phyloP scores from a whole-genome alignment of 2,329 filamentous ascomycete genomes.

The Aspergillus luchuensis region DNA sequence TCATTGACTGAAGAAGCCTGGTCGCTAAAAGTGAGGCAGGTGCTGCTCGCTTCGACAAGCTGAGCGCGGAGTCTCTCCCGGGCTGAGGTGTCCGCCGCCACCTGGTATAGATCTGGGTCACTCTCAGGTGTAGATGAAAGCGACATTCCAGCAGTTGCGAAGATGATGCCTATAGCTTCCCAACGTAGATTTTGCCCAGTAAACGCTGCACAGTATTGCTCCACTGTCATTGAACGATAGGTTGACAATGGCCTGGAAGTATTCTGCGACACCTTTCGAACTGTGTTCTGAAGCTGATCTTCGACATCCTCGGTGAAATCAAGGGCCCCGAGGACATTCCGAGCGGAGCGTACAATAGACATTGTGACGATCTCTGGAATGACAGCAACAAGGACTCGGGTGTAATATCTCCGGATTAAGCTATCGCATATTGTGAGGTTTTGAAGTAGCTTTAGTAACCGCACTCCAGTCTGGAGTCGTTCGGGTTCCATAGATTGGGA shows the following conservation, averaged over 20 bases:
- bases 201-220: slow-evolving; percentile 35
- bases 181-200: slow-evolving; percentile 40
- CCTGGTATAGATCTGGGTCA: slow-evolving; percentile 32
- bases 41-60: slow-evolving; percentile 37
- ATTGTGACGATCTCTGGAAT: slow-evolving; percentile 31
- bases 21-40: slow-evolving; percentile 37
- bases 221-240: slow-evolving; percentile 31
- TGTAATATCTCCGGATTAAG: slow-evolving; percentile 32
- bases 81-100: slow-evolving; percentile 22
- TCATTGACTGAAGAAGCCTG: slow-evolving; percentile 38
- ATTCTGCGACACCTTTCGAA: slow-evolving; percentile 34
- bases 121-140: slow-evolving; percentile 33
- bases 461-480: slow-evolving; percentile 34
- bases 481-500: slow-evolving; percentile 27
- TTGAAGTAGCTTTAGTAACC: slow-evolving; percentile 34
- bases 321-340: slow-evolving; percentile 29
- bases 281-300: slow-evolving; percentile 29
- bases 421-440: slow-evolving; percentile 27
- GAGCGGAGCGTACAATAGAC: slow-evolving; percentile 30
- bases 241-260: slow-evolving; percentile 30
- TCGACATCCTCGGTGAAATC: slow-evolving; percentile 26
- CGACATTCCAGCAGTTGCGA: slow-evolving; percentile 43
- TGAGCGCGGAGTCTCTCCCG: slow-evolving; percentile 36
- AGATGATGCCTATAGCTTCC: slow-evolving; percentile 45
- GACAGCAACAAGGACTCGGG: slow-evolving; percentile 23